Conservation (phyloP, 108 stramenopile genomes). For the Mediolabrus comicus region DNA sequence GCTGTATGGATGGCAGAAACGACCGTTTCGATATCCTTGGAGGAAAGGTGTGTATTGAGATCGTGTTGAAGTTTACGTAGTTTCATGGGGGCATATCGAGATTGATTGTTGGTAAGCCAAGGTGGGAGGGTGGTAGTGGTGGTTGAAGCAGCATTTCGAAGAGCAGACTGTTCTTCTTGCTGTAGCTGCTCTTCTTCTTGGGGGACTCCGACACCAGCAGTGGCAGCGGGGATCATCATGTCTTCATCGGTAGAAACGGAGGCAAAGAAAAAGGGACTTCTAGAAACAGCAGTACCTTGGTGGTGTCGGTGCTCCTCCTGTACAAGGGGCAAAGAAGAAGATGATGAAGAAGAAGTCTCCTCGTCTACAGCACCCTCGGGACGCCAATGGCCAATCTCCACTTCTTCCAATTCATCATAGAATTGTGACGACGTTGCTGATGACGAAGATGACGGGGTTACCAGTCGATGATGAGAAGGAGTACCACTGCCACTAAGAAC, state of each 20-base stretch:
- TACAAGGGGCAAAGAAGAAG: conserved; percentile 27
- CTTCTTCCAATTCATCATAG: conserved; percentile 39
- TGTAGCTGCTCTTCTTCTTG: too few relatives aligned
- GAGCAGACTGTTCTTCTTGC: too few relatives aligned
- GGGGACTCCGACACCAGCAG: not conserved
- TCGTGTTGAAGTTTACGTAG: conserved; percentile 27
- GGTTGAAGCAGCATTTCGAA: not conserved
- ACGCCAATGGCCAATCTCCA: conserved; percentile 30
- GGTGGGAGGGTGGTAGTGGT: conserved; percentile 13
- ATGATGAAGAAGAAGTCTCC: too few relatives aligned
- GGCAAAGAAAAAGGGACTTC: conserved; percentile 1
- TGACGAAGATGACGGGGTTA: not conserved
- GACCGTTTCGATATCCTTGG: conserved; percentile 36
- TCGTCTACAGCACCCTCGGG: not conserved
- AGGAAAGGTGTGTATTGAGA: conserved; percentile 20
- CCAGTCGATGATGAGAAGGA: not conserved
- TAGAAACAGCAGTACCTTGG: not conserved
- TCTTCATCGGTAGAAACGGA: not conserved
- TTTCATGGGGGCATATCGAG: conserved; percentile 12
- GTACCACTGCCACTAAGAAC: not conserved
- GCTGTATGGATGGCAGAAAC: conserved; percentile 63
- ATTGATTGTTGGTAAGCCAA: conserved; percentile 30
- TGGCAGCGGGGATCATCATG: not conserved
- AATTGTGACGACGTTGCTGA: conserved; percentile 25
- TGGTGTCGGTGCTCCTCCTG: not conserved